Base-by-base conservation (phyloP, 2,329 filamentous ascomycete species). In the Colletotrichum sp. region DNA sequence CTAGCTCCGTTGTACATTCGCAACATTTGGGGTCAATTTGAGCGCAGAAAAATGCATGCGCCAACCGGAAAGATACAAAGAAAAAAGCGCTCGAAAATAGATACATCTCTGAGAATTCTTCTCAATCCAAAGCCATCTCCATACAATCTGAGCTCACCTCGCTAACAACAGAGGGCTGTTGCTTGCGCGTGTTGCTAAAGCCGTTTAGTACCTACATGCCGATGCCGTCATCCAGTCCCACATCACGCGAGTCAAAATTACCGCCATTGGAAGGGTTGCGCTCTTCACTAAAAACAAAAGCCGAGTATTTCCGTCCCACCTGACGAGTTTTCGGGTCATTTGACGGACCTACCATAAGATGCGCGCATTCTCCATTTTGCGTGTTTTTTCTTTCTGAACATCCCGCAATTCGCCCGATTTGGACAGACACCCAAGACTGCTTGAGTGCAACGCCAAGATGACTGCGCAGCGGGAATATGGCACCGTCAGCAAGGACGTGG, bases 191-290 rank as follows among this genome's bases (percentile, higher is more conserved):
- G 25, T 39, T 66, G 36, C 65, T 68, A 57, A 68, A 34, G 44
- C 48, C n/a, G 11, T 55, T 57, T 27, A 25, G 65, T 68, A n/a
- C 27, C 44, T 36, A 48, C 25, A 52, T 30, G 52, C 52, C 67
- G 67, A 61, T 69, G 55, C 55, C 34, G 55, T 69, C 65, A 57
- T 68, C 67, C 30, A 69, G 67, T 69, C 55, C 67, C 67, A 69
- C 55, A 61, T 61, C 67, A 69, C 67, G 34, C 55, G 67, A 69
- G 36, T 32, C 22, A 69, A 60, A 34, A 25, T 44, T 68, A 52
- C 34, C 67, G 32, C 34, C 25, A 69, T 60, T 69, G 67, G 67
- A 60, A 61, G 55, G 44, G 44, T 22, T 22, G 48, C 48, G 22
- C 12, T 60, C 55, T 48, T 60, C 52, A 55, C 52, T 48, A 59